Base-by-base conservation (phyloP, 768 basidiomycete genomes). In the Pleurotus sapidus region DNA sequence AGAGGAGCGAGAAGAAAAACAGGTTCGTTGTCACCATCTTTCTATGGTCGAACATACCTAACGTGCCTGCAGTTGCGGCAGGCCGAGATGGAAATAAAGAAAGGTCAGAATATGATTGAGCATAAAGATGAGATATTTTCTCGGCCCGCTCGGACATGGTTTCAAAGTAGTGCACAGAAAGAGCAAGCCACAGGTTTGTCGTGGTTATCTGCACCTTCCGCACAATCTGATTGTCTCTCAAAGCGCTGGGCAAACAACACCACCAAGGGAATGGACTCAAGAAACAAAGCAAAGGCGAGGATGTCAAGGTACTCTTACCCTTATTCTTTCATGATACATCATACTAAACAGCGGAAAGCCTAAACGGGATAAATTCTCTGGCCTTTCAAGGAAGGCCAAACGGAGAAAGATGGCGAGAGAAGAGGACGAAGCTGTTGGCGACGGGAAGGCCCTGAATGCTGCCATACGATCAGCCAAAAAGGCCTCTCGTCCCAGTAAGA, bases 121-220 rank as follows among this genome's bases (percentile, higher is more conserved):
- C 93, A 98, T 61, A 83, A 91, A 70, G 84, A 79, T 9, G 96
- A 98, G 74, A 99, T 99, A 63, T 91, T 86, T 70, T 88, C 92
- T 18, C 80, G 95, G 57, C 97, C 97, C 4, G 93, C 94, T 15
- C 82, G 96, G 64, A 98, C 95, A n/a, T 99, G 97, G 97, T 99
- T 99, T 81, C 97, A 98, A 73, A 85, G 81, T 7, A 77, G 80
- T 57, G 90, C 88, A 69, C 93, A 97, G 64, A 98, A 91, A 74
- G 72, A 78, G 60, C 84, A 82, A 59, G 81, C 93, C 4, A 84
- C 88, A 84, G 88, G 95, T 96, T 60, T 42, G 69, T 57, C 15
- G 17, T 48, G 27, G 8, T 56, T 2, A 18, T 11, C 18, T 46
- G 39, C 43, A 6, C 9, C 40, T 43, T 53, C 42, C 56, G 25